Conservation (phyloP, 768 basidiomycete species). For the Mycena haematopus region DNA sequence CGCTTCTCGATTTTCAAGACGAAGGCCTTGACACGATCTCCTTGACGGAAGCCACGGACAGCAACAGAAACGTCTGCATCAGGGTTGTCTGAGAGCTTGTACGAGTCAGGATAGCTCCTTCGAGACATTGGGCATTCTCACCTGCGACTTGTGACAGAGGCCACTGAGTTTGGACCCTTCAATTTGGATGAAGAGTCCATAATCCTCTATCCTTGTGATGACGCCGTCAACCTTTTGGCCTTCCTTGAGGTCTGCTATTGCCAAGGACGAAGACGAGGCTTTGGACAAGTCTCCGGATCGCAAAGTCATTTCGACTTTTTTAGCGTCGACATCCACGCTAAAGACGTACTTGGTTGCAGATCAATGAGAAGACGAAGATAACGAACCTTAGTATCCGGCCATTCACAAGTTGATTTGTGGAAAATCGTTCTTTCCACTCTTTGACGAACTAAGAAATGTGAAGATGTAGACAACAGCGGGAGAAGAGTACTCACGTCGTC, state of each 20-base stretch:
- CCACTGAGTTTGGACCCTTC: conserved; percentile 86
- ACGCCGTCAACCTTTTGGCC: conserved; percentile 64
- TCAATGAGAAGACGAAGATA: conserved; percentile 7
- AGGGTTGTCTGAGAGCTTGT: conserved; percentile 86
- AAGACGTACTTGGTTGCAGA: neutral
- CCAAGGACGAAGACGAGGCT: conserved; percentile 43
- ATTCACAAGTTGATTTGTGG: conserved; percentile 81
- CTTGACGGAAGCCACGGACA: conserved; percentile 82
- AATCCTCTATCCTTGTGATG: conserved; percentile 84
- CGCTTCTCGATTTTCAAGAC: conserved; percentile 76
- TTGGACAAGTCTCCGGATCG: conserved; percentile 65
- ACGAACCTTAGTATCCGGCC: conserved; percentile 80
- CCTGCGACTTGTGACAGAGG: conserved; percentile 94
- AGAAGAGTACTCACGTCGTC: conserved; percentile 68
- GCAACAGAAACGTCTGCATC: conserved; percentile 81
- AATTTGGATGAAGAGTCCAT: conserved; percentile 92
- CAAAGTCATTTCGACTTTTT: conserved; percentile 92
- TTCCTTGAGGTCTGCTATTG: conserved; percentile 64
- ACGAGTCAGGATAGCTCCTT: neutral
- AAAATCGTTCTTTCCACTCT: conserved; percentile 90
- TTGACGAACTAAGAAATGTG: conserved; percentile 78
- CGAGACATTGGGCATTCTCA: conserved; percentile 36
- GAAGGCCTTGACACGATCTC: conserved; percentile 83
- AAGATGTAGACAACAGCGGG: conserved; percentile 5
- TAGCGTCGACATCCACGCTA: conserved; percentile 74